These are phyloP conservation scores for Hypoxylon sp. DNA, from an alignment of 2,329 filamentous ascomycete species.

Conservation along the genomic window DNA sequence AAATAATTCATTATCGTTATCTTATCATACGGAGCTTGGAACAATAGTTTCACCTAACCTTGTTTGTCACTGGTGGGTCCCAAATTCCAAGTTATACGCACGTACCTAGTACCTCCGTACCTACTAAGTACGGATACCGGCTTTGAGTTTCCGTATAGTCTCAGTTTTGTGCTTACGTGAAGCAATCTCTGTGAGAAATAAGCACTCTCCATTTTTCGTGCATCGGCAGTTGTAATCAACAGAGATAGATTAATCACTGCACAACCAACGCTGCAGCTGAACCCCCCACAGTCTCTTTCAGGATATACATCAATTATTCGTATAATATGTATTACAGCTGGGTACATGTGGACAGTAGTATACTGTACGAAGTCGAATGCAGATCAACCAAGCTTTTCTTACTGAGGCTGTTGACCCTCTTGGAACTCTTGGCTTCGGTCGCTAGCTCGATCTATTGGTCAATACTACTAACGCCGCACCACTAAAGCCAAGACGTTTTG, in stretches of 20 bases:
- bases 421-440: conserved; percentile 38
- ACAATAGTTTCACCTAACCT: conserved; percentile 29
- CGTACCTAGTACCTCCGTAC: background rate
- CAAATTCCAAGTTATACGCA: background rate
- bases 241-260: background rate
- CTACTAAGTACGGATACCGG: background rate
- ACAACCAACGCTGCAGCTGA: background rate
- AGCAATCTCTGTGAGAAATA: conserved; percentile 1
- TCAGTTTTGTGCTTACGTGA: conserved; percentile 5
- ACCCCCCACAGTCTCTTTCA: conserved; percentile 22
- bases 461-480: conserved; percentile 27
- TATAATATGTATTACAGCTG: too few species aligned
- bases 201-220: conserved; percentile 12
- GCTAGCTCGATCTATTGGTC: conserved; percentile 36
- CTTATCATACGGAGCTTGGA: conserved; percentile 39
- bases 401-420: conserved; percentile 27
- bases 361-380: background rate
- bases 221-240: conserved; percentile 30
- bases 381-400: conserved; percentile 36
- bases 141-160: too few species aligned
- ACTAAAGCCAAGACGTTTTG: conserved; percentile 47
- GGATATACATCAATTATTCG: background rate
- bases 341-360: too few species aligned
- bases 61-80: background rate
- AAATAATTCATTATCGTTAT: conserved; percentile 46